Evolutionary conservation across 2,329 filamentous ascomycete genomes (phyloP).

Genomic region (Apiospora pterosperma): DNA sequence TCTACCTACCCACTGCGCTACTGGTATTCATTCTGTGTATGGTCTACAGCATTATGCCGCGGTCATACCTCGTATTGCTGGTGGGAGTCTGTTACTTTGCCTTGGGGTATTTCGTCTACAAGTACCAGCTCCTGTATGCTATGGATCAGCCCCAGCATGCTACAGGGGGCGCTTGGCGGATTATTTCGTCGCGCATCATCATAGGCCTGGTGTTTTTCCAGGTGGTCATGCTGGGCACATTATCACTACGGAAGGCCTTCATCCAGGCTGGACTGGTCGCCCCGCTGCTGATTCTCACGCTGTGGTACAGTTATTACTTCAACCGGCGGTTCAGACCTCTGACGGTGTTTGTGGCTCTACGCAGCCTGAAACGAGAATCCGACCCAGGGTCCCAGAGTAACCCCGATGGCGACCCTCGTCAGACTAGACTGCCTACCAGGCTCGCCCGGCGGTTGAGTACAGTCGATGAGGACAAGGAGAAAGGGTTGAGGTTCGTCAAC

Average conservation of each 20-base stretch:
- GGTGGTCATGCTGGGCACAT: constrained; percentile 81
- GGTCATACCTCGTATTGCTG: constrained; percentile 76
- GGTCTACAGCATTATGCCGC: constrained; percentile 84
- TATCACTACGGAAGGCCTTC: constrained; percentile 72
- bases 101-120: constrained; percentile 86
- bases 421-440: constrained; percentile 24
- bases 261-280: constrained; percentile 68
- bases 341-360: constrained; percentile 86
- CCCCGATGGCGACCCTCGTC: constrained; percentile 36
- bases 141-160: constrained; percentile 97
- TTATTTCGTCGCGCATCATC: constrained; percentile 91
- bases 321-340: constrained; percentile 78
- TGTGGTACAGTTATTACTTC: constrained; percentile 89
- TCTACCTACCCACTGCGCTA: constrained; percentile 89
- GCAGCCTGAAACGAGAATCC: constrained; percentile 70
- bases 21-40: constrained; percentile 93
- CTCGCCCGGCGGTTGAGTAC: constrained; percentile 57
- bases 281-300: constrained; percentile 73
- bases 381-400: constrained; percentile 35
- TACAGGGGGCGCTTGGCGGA: constrained; percentile 90
- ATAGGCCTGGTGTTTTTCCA: constrained; percentile 87
- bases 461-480: constrained; percentile 69
- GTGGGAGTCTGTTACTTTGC: constrained; percentile 81
- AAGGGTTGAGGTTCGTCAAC: constrained; percentile 69
- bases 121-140: constrained; percentile 95